Evolutionary conservation across 371 early-diverging fungal genomes (phyloP).

Genomic region (Mortierella sp.): DNA sequence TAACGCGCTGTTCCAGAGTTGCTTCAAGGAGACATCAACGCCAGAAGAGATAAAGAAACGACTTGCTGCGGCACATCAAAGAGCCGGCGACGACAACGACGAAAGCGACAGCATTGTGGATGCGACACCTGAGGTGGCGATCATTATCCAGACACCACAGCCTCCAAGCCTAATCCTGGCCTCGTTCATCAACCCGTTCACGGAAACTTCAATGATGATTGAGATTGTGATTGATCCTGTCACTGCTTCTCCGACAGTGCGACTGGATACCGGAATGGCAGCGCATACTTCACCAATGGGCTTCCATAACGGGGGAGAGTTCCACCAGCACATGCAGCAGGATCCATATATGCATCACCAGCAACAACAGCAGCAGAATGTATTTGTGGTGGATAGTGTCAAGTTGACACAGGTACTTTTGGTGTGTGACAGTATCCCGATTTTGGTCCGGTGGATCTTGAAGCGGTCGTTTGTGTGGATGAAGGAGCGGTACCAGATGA

Average conservation of each 20-base stretch:
- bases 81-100: not conserved
- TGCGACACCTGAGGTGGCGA: slow-evolving; percentile 24
- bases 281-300: not conserved
- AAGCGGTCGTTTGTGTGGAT: slow-evolving; percentile 42
- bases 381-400: slow-evolving; percentile 26
- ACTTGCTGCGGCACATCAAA: slow-evolving; percentile 5
- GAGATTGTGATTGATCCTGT: slow-evolving; percentile 48
- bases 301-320: not conserved
- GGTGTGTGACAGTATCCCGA: slow-evolving; percentile 41
- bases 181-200: slow-evolving; percentile 44
- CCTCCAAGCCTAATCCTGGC: slow-evolving; percentile 41
- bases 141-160: slow-evolving; percentile 51
- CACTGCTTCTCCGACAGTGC: slow-evolving; percentile 29
- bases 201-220: slow-evolving; percentile 32
- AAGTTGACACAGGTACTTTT: slow-evolving; percentile 38
- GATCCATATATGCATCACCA: slow-evolving; percentile 13
- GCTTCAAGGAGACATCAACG: slow-evolving; percentile 58
- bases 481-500: slow-evolving; percentile 26
- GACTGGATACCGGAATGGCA: slow-evolving; percentile 16
- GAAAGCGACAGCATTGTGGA: slow-evolving; percentile 13
- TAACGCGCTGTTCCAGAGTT: slow-evolving; percentile 66
- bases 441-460: slow-evolving; percentile 54
- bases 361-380: slow-evolving; percentile 4
- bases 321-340: slow-evolving; percentile 10
- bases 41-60: slow-evolving; percentile 19